Evolutionary conservation across 108 stramenopile species (phyloP), one percentile per base, ranked within the genome.

Genomic region (Schizochytrium sp.): DNA sequence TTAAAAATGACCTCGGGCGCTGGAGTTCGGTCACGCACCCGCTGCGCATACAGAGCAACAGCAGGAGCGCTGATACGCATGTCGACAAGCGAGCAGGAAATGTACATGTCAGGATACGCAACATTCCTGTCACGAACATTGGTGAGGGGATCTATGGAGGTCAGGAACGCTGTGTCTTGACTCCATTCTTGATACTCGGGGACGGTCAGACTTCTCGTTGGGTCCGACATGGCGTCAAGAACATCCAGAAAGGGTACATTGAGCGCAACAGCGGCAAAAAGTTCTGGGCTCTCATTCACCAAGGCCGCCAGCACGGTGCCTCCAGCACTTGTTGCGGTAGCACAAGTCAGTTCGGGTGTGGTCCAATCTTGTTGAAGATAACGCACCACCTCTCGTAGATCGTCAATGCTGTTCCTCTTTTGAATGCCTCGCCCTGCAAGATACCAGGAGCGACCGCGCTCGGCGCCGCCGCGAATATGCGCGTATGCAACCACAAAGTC

Each of bases 381-480:
- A 8, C 12, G 16, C 19, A 53, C 51, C 43, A 53, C 76, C 16
- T 47, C 10, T 8, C n/a, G 45, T 45, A 83, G 51, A 23, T 83
- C 76, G 25, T 53, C 45, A 1, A 53, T 53, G 48, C 19, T 83
- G 51, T 83, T 83, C 18, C 51, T 6, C 1, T 83, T 83, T 43
- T 83, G 10, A 8, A 4, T 12, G 23, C 45, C 48, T 12, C 51
- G 45, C 1, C 76, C 76, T 8, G 45, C 76, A 12, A n/a, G 23
- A 34, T 83, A 83, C 76, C 76, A 83, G 45, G 48, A 53, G n/a
- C 76, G 45, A 47, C 76, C 76, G 6, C 76, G 76, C 76, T 83
- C 76, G 23, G 25, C 45, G 23, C 76, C 76, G 25, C 76, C 76
- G 51, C 76, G 76, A 83, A 83, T 28, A 34, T 83, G 76, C 25